Conservation (phyloP, 768 basidiomycete genomes). For the Boletales sp. region DNA sequence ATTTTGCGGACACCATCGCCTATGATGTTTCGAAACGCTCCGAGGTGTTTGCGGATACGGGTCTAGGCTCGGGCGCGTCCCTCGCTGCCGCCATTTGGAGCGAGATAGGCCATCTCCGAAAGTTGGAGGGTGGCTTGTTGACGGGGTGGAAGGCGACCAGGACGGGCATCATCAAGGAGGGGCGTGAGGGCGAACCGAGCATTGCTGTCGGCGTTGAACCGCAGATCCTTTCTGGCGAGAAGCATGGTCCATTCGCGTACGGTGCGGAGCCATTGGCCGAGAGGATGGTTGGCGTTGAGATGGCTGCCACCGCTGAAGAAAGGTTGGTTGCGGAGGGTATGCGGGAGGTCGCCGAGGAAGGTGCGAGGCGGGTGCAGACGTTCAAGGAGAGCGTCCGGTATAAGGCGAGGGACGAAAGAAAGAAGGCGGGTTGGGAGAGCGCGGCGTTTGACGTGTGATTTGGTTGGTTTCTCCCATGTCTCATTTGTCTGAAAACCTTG, state of each 20-base stretch:
- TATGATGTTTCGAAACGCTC: constrained; percentile 57
- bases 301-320: constrained; percentile 28
- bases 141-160: constrained; percentile 55
- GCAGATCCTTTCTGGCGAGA: constrained; percentile 65
- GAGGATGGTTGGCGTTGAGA: constrained; percentile 2
- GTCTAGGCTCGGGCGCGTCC: constrained; percentile 45
- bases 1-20: constrained; percentile 52
- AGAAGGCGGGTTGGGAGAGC: constrained; percentile 46
- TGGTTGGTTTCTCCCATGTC: no score
- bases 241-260: constrained; percentile 62
- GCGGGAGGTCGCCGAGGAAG: constrained; percentile 32
- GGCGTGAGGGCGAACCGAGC: constrained; percentile 27
- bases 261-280: constrained; percentile 37
- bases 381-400: constrained; percentile 43
- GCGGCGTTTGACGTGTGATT: constrained; percentile 39
- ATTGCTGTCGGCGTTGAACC: constrained; percentile 74
- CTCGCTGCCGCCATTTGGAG: constrained; percentile 65
- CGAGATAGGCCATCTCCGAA: constrained; percentile 58
- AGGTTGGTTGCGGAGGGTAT: constrained; percentile 32
- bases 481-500: neutral
- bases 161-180: constrained; percentile 59
- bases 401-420: constrained; percentile 39
- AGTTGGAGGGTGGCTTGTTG: constrained; percentile 32
- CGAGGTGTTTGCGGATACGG: constrained; percentile 65
- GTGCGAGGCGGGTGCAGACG: constrained; percentile 33